Conservation (phyloP, 2,329 filamentous ascomycete genomes). For the Epichloe sibirici region DNA sequence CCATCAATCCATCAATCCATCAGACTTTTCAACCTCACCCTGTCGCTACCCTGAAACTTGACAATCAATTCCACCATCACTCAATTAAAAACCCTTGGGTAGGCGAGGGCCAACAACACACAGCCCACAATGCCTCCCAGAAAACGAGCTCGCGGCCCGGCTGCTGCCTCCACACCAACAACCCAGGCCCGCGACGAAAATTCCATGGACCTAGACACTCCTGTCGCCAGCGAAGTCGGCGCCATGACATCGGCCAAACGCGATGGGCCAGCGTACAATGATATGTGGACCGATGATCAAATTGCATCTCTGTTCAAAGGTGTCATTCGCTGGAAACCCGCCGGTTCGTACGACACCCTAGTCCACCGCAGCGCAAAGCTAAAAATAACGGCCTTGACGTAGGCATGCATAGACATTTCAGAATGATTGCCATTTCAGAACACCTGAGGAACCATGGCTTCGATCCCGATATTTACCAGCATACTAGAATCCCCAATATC, state of each 20-base stretch:
- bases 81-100: not conserved
- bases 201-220: conserved; percentile 47
- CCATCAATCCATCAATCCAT: not conserved
- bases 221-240: conserved; percentile 39
- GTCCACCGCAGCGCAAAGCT: not conserved
- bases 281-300: conserved; percentile 92
- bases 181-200: conserved; percentile 43
- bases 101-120: not conserved
- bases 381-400: not conserved
- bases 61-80: not conserved
- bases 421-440: conserved; percentile 76
- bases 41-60: not conserved
- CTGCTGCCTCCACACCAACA: conserved; percentile 46
- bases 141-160: conserved; percentile 49
- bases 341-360: conserved; percentile 41
- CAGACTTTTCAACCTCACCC: not conserved
- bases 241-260: conserved; percentile 12
- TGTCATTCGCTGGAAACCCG: conserved; percentile 92
- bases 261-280: conserved; percentile 28
- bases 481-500: conserved; percentile 82
- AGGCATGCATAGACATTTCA: conserved; percentile 91
- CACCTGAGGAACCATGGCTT: conserved; percentile 71
- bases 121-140: conserved; percentile 50
- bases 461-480: conserved; percentile 54
- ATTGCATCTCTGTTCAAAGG: conserved; percentile 86